Percentiles rank a stretch among this genome's conserved stretches.
These are phyloP conservation scores for Ceratobasidium sp. DNA, from an alignment of 1,284 basidiomycete genomes.

Conservation along the genomic window DNA sequence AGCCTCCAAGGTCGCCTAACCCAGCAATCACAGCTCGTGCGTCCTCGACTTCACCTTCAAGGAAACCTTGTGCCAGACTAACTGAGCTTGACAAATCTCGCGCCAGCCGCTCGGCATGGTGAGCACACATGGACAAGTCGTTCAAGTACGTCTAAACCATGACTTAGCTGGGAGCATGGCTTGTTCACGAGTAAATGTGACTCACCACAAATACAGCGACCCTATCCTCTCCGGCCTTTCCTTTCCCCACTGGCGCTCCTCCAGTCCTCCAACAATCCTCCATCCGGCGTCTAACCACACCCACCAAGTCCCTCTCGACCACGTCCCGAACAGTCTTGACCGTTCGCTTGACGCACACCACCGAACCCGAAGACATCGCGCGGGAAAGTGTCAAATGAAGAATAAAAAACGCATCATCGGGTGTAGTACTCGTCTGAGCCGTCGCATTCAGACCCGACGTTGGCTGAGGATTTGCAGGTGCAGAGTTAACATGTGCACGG, in stretches of 20 bases:
- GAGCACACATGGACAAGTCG: conserved; percentile 48
- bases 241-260: conserved; percentile 60
- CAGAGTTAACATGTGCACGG: conserved; percentile 61
- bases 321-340: conserved; percentile 70
- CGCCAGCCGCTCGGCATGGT: conserved; percentile 80
- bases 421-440: conserved; percentile 67
- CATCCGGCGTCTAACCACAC: conserved; percentile 78
- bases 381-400: conserved; percentile 82
- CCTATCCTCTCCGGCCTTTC: conserved; percentile 79
- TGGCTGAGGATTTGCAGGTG: conserved; percentile 9
- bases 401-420: conserved; percentile 95
- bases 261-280: conserved; percentile 73
- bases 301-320: conserved; percentile 81
- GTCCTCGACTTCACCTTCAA: conserved; percentile 60
- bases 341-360: conserved; percentile 63
- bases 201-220: conserved; percentile 77
- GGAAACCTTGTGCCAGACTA: conserved; percentile 71
- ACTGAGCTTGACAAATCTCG: conserved; percentile 69
- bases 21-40: conserved; percentile 44
- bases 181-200: conserved; percentile 40
- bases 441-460: conserved; percentile 6
- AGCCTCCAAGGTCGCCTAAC: conserved; percentile 23
- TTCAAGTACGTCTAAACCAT: conserved; percentile 90
- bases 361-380: conserved; percentile 74
- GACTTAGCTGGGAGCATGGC: conserved; percentile 54